Base-by-base conservation (phyloP, 768 basidiomycete genomes). In the Pleurotus djamor region DNA sequence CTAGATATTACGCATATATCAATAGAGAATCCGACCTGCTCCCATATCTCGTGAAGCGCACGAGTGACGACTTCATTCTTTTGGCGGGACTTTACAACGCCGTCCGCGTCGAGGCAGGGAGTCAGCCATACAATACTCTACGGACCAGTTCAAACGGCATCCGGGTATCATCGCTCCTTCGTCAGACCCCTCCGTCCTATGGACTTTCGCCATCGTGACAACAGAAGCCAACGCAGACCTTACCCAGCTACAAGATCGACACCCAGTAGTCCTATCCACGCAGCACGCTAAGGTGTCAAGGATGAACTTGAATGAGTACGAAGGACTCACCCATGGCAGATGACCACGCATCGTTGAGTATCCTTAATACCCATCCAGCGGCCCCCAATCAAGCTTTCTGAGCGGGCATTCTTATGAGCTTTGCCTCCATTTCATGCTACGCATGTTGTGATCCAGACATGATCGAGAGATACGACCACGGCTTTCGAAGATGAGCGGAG, bases 1-100 rank as follows among this genome's bases (percentile, higher is more conserved):
- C n/a, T 4, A 93, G 93, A 32, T 97, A 97, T 71, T 98, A 93
- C 69, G 96, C 98, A 72, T 98, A 96, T 96, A 78, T 92, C 38
- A 89, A 86, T 58, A 92, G 89, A 69, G 91, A 88, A 52, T 89
- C 86, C 66, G 79, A 83, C 41, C 90, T 89, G 64, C 66, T 92
- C 1, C 93, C 96, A 0, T 85, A 96, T 68, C 95, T 94, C 65
- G 87, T 84, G 35, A 90, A 87, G 66, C 84, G 81, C 45, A 80
- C 83, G 45, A 83, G 89, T 59, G 78, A 77, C 49, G 80, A 83
- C 17, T 65, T 96, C 3, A 84, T 98, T 81, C 83, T 94, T 35
- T 79, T 98, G 68, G 96, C 96, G 1, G 96, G 94, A 1, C 73
- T 98, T 1, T 97, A 91, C 67, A 94, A 97, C 62, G 81, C 73